phyloP scores from a whole-genome alignment of 1,139 yeast species.

The Schwanniomyces etchellsii region DNA sequence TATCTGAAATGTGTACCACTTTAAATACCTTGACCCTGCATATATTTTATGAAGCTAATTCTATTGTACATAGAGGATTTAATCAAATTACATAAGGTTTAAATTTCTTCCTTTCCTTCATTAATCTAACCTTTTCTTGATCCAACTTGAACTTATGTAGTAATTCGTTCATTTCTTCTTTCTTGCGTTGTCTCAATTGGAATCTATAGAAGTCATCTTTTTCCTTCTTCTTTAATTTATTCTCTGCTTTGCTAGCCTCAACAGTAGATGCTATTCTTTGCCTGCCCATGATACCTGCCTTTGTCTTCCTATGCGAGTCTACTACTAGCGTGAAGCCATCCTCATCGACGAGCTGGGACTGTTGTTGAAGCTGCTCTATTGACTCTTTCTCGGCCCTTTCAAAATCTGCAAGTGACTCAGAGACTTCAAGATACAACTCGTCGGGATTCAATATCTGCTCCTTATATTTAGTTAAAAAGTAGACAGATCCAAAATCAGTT shows the following conservation, averaged over 20 bases:
- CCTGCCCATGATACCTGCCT: constrained; percentile 58
- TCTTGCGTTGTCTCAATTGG: constrained; percentile 91
- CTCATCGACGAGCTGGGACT: constrained; percentile 69
- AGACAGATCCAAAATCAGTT: constrained; percentile 20
- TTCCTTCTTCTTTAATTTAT: constrained; percentile 68
- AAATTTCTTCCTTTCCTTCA: constrained; percentile 79
- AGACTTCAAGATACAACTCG: constrained; percentile 45
- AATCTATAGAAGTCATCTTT: constrained; percentile 91
- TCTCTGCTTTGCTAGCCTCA: constrained; percentile 37
- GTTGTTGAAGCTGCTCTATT: constrained; percentile 49
- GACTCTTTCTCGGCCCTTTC: constrained; percentile 67
- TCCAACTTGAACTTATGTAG: constrained; percentile 81
- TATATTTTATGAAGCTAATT: no score
- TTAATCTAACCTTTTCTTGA: constrained; percentile 72
- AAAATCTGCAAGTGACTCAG: constrained; percentile 59
- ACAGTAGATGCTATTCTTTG: constrained; percentile 42
- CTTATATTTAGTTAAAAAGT: constrained; percentile 23
- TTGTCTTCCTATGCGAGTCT: constrained; percentile 78
- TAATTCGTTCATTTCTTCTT: constrained; percentile 85
- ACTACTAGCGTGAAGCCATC: constrained; percentile 93
- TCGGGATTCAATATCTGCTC: constrained; percentile 39
- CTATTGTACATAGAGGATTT: no score
- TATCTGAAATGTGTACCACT: background rate
- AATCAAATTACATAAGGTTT: constrained; percentile 41
- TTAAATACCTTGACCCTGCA: no score